Evolutionary conservation across 768 basidiomycete genomes (phyloP).

Genomic region (Antrodiella citrinella): DNA sequence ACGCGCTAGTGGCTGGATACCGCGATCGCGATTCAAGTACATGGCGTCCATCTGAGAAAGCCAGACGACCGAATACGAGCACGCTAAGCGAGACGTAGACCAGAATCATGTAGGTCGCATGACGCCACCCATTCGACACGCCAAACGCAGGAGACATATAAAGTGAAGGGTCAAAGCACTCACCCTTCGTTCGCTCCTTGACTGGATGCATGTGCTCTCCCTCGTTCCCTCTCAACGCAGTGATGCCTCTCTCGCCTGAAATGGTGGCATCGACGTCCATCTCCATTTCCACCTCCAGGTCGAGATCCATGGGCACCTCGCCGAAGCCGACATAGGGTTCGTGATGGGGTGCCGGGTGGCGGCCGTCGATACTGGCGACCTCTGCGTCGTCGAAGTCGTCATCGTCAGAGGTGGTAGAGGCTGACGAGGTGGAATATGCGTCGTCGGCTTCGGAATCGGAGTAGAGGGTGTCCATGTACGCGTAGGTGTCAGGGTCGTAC

Average conservation of each 20-base stretch:
- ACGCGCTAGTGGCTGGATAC: not conserved
- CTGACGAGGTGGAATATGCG: not conserved
- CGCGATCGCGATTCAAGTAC: not conserved
- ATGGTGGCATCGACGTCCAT: not conserved
- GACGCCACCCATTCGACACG: not conserved
- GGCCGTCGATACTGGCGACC: constrained; percentile 1
- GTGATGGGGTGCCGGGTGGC: constrained; percentile 5
- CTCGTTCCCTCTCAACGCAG: constrained; percentile 1
- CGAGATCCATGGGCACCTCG: not conserved
- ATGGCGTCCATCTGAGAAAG: not conserved
- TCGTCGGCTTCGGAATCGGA: not conserved
- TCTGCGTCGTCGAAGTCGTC: constrained; percentile 22
- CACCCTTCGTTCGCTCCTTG: constrained; percentile 6
- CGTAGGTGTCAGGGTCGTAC: not conserved
- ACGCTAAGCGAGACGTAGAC: not conserved
- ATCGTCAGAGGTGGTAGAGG: constrained; percentile 22
- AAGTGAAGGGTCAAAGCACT: not conserved
- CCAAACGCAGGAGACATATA: not conserved
- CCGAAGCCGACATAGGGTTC: not conserved
- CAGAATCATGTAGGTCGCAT: not conserved
- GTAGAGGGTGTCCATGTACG: not conserved
- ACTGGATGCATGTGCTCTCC: constrained; percentile 47
- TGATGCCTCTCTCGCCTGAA: not conserved
- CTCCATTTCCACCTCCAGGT: constrained; percentile 1
- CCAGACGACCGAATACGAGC: not conserved